Evolutionary conservation across 331 rosid species (phyloP), one percentile per base, ranked within the genome.

Genomic region (Cucumis variabilis): DNA sequence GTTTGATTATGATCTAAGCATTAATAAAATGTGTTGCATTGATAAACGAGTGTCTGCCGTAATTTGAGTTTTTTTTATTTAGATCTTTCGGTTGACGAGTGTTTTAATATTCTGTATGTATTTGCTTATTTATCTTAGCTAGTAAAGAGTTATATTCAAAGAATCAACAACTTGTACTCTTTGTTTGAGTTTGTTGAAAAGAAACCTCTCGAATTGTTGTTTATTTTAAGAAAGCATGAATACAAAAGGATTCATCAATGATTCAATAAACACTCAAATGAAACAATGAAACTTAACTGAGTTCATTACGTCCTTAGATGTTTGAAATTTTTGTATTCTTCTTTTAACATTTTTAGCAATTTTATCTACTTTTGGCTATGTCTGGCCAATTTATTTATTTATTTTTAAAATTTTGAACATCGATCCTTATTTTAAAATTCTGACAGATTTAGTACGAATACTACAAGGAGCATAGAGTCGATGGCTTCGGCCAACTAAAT

Each of bases 401-500:
- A 44, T 44, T 55, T 55, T 4, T 80, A 55, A 28, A 17, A 17
- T 55, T 44, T 55, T 55, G 17, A 20, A 80, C 50, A 6, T 27
- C 85, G 28, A 11, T 80, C 50, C 69, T 27, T 55, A 28, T 55
- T 80, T 80, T 53, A 10, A 55, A 55, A 2, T 77, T 55, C 21
- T 80, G 24, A 44, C 85, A 80, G 85, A 80, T 80, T 46, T 80
- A 2, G n/a, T 20, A 28, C 85, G 11, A 33, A 80, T 95, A 81
- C 74, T 95, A 41, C 89, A 67, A 74, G 97, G 94, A 90, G 94
- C 97, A 33, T 88, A 86, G 74, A 89, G 88, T 60, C 93, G 98
- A 11, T 94, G 98, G 98, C 95, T 95, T 71, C 91, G 97, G 27
- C 95, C 98, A 3, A 87, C 91, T 86, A 95, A 90, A 92, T 95